phyloP scores from a whole-genome alignment of 2,329 filamentous ascomycete genomes.

The Chalara sp. region DNA sequence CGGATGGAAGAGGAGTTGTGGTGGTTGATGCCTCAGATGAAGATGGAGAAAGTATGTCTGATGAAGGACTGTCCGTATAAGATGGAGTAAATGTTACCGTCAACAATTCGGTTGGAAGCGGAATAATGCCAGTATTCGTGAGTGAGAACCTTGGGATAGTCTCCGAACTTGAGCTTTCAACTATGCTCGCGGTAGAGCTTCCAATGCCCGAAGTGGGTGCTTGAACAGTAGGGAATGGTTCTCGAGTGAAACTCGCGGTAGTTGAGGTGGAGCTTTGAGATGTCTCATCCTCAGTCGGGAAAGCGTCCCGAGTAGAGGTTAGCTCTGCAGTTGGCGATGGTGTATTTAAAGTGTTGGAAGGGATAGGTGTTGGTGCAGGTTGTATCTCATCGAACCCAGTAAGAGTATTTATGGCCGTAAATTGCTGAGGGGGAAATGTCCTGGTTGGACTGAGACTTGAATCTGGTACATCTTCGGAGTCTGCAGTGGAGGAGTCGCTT shows the following conservation, averaged over 20 bases:
- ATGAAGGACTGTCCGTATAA: neutral
- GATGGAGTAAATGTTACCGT: neutral
- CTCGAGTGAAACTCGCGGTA: neutral
- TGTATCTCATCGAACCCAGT: neutral
- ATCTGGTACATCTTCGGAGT: too few species aligned
- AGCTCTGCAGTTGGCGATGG: neutral
- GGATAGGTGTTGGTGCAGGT: neutral
- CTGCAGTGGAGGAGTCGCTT: too few species aligned
- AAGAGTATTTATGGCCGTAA: neutral
- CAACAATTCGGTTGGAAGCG: neutral
- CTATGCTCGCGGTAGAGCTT: neutral
- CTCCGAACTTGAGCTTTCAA: neutral
- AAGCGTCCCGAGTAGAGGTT: neutral
- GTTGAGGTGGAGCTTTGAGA: neutral
- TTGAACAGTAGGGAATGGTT: neutral
- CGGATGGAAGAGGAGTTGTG: neutral
- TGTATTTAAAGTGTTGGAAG: neutral
- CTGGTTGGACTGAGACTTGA: neutral
- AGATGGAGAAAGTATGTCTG: neutral
- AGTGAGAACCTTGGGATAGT: conserved; percentile 17
- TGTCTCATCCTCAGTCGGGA: neutral
- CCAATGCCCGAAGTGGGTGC: conserved; percentile 1
- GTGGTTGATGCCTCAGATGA: neutral
- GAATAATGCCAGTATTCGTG: conserved; percentile 9
- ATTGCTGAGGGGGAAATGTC: neutral